phyloP scores from a whole-genome alignment of 2,329 filamentous ascomycete genomes.

The Aureobasidium sp. region DNA sequence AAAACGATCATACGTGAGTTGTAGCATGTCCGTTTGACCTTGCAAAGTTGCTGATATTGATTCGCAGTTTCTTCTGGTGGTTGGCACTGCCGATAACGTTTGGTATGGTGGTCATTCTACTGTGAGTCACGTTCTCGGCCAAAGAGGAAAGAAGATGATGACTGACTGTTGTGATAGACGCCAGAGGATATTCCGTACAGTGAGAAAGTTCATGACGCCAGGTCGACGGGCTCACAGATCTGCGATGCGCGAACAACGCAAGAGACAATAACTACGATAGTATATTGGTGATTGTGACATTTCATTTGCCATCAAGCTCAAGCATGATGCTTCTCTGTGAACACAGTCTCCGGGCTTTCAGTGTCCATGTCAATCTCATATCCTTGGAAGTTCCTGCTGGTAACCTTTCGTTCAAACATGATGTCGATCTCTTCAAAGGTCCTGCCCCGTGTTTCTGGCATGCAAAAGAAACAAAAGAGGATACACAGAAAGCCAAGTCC shows the following conservation, averaged over 20 bases:
- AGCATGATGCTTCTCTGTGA: not conserved
- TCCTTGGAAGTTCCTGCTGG: constrained; percentile 23
- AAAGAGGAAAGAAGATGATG: not conserved
- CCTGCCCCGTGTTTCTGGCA: constrained; percentile 31
- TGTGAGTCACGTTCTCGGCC: not conserved
- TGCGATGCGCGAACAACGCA: not conserved
- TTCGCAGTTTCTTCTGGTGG: constrained; percentile 11
- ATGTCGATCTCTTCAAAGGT: constrained; percentile 34
- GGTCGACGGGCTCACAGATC: not conserved
- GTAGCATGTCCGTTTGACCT: too few relatives aligned
- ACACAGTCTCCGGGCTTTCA: not conserved
- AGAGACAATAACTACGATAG: not conserved
- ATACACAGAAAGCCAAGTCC: constrained; percentile 26
- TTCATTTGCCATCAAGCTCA: not conserved
- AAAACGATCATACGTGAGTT: constrained; percentile 19
- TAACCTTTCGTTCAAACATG: constrained; percentile 30
- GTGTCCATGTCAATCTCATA: not conserved
- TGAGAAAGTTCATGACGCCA: not conserved
- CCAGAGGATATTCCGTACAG: constrained; percentile 2
- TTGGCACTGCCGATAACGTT: constrained; percentile 1
- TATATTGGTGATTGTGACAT: not conserved
- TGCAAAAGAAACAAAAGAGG: constrained; percentile 28
- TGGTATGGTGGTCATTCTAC: not conserved
- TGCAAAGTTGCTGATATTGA: not conserved
- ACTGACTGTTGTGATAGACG: not conserved